A percentile compares a stretch with the other conserved stretches of the same genome.
Conservation (phyloP, 805 yeast species). For the Barnettozyma sp. region DNA sequence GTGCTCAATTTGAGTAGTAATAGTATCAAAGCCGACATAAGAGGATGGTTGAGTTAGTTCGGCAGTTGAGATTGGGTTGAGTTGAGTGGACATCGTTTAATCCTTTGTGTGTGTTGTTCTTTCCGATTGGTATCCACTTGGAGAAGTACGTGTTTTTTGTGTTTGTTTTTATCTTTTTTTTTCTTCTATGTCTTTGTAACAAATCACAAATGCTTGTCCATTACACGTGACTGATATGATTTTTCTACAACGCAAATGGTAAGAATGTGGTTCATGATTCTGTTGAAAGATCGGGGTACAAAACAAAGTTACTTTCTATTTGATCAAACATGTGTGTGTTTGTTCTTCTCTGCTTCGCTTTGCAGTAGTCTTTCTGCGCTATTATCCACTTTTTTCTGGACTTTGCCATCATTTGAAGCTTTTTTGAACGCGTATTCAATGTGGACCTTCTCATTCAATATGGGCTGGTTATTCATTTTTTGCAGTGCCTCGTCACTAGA, state of each 20-base stretch:
- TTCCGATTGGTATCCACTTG: too few relatives aligned
- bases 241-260: too few relatives aligned
- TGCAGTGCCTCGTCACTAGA: conserved; percentile 66
- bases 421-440: conserved; percentile 62
- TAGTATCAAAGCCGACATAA: conserved; percentile 95
- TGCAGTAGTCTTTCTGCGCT: conserved; percentile 68
- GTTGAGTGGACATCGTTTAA: too few relatives aligned
- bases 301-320: too few relatives aligned
- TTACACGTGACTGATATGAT: too few relatives aligned
- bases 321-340: too few relatives aligned
- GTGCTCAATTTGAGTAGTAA: conserved; percentile 91
- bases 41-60: conserved; percentile 41
- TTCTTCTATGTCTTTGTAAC: too few relatives aligned
- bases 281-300: too few relatives aligned
- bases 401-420: conserved; percentile 13
- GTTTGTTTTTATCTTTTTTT: too few relatives aligned
- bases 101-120: background rate
- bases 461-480: conserved; percentile 57
- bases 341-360: conserved; percentile 46
- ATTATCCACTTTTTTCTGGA: conserved; percentile 66
- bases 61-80: conserved; percentile 4
- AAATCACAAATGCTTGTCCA: too few relatives aligned
- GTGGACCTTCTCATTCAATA: conserved; percentile 58
- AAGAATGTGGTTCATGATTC: too few relatives aligned
- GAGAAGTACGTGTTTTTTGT: too few relatives aligned